These are phyloP conservation scores for Microthlaspi erraticum DNA, from an alignment of 345 rosid species.

Conservation along the genomic window DNA sequence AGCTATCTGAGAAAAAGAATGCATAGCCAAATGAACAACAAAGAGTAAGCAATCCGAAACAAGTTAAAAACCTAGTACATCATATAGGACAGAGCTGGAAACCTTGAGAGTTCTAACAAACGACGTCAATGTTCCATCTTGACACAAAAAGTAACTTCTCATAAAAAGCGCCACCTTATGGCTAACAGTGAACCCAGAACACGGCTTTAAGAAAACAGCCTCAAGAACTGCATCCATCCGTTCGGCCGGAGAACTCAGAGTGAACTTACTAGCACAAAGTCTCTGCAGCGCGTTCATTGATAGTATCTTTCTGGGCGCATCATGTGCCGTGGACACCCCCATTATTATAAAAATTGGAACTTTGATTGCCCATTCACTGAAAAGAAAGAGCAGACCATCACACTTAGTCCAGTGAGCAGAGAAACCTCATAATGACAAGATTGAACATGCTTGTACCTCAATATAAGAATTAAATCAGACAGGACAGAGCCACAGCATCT, in stretches of 20 bases:
- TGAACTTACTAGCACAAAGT: conserved; percentile 70
- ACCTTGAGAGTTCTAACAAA: conserved; percentile 93
- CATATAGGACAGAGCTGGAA: conserved; percentile 31
- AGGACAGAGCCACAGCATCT: conserved; percentile 78
- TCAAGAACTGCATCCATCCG: conserved; percentile 84
- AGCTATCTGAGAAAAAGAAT: conserved; percentile 68
- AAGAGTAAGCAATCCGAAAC: conserved; percentile 7
- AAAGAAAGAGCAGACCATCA: conserved; percentile 29
- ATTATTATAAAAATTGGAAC: conserved; percentile 77
- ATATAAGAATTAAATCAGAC: conserved; percentile 75
- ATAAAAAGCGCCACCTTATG: conserved; percentile 72
- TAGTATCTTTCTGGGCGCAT: conserved; percentile 67
- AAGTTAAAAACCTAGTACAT: conserved; percentile 27
- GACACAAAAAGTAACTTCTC: conserved; percentile 77
- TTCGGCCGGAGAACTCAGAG: conserved; percentile 75
- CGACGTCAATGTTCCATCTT: conserved; percentile 89
- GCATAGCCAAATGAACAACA: conserved; percentile 27
- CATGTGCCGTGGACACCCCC: conserved; percentile 90
- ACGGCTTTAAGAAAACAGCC: conserved; percentile 75
- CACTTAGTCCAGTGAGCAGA: neutral
- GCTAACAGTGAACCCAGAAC: conserved; percentile 75
- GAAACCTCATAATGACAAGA: neutral
- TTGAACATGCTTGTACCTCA: conserved; percentile 57
- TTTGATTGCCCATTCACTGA: conserved; percentile 88
- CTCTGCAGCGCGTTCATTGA: conserved; percentile 64